Evolutionary conservation across 139 green algal genomes (phyloP).

Genomic region (Microglena sp.): DNA sequence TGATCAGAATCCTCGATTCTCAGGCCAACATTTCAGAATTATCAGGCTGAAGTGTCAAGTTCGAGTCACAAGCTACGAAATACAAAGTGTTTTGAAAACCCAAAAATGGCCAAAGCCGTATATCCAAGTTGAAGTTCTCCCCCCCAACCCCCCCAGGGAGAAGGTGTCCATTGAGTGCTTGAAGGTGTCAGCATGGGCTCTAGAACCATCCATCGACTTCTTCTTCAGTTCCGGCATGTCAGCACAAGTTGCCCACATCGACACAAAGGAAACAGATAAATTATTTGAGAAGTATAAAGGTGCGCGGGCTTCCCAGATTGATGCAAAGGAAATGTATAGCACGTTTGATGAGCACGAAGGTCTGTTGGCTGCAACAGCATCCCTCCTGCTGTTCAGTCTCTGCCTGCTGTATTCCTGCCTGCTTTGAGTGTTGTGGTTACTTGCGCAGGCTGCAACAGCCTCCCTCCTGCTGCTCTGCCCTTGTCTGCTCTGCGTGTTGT

Average conservation of each 20-base stretch:
- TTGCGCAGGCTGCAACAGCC: neutral
- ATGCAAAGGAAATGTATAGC: no score
- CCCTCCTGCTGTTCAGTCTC: neutral
- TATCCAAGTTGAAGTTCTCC: neutral
- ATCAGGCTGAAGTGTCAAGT: neutral
- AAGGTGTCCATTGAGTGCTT: constrained; percentile 41
- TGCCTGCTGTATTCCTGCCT: neutral
- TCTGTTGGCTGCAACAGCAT: no score
- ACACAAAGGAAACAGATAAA: constrained; percentile 26
- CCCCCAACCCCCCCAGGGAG: constrained; percentile 22
- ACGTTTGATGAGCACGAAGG: no score
- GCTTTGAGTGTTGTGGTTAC: neutral
- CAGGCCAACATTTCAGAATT: no score
- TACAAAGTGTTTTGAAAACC: no score
- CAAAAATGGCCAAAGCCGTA: no score
- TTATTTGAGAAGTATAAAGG: constrained; percentile 45
- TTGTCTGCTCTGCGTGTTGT: neutral
- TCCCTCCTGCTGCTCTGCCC: neutral
- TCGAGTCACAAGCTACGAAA: no score
- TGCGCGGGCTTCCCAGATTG: no score
- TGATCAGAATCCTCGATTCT: no score
- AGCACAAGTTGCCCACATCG: neutral
- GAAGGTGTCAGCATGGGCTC: constrained; percentile 21
- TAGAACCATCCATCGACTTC: constrained; percentile 41
- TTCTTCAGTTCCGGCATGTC: constrained; percentile 30